Evolutionary conservation across 2,329 filamentous ascomycete species (phyloP), one percentile per base, ranked within the genome.

Genomic region (Diaporthe capsici): DNA sequence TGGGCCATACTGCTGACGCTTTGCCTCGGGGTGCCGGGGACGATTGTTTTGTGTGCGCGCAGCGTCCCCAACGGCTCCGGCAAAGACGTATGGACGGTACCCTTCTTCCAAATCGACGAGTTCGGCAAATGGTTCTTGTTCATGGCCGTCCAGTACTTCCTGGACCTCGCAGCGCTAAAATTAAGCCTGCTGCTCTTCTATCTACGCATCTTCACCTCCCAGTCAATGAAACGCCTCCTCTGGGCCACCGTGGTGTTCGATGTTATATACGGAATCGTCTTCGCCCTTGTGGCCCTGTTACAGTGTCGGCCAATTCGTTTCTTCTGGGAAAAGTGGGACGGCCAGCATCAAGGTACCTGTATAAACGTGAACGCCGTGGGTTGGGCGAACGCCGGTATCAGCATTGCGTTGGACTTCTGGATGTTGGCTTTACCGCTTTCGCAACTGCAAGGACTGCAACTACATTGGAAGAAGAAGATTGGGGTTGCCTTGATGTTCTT

Each of bases 261-360:
- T 7, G 15, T 44, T 1, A 15, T 73, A 17, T 71, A 58, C 15
- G 83, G 82, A 1, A 37, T 82, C 1, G 72, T 79, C 0, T 87
- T 86, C 61, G 73, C 81, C 1, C 65, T 85, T 1, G 77, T 80
- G 2, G 81, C 79, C 5, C 80, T 84, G 1, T 83, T 86, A 10
- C 82, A 87, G 49, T 87, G 86, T 70, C 80, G 78, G 1, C 86
- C 86, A 0, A 79, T 88, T 0, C 76, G 75, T 5, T 85, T 82
- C 53, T 84, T 84, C 74, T 88, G 86, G 87, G 80, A 77, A 0
- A 80, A 80, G 13, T 88, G 86, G 85, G 84, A 86, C 20, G 84
- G 83, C 0, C 80, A 84, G 25, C 82, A 84, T 4, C 49, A 78
- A 0, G 87, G 87, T 2, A 80, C 68, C 5, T 89, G 87, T 74